phyloP scores from a whole-genome alignment of 2,329 filamentous ascomycete species.

The Iodosphaeria phyllophila region DNA sequence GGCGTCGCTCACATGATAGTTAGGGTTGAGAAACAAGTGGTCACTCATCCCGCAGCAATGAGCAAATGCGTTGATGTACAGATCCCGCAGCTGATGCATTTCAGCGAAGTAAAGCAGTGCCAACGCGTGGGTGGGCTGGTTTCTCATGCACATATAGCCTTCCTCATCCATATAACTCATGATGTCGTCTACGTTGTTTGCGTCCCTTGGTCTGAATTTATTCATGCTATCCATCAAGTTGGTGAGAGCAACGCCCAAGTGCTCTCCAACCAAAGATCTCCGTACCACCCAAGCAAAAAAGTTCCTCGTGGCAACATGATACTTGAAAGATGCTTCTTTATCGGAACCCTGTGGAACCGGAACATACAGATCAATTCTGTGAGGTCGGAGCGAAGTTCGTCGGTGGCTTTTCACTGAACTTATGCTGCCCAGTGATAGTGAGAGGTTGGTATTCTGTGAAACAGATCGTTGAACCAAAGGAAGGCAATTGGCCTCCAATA shows the following conservation, averaged over 20 bases:
- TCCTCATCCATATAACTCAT: slow-evolving; percentile 47
- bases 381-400: too few species aligned
- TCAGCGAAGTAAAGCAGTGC: slow-evolving; percentile 52
- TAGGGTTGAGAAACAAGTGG: slow-evolving; percentile 31
- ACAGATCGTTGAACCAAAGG: slow-evolving; percentile 38
- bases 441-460: slow-evolving; percentile 11
- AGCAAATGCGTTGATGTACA: slow-evolving; percentile 56
- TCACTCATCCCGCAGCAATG: slow-evolving; percentile 68
- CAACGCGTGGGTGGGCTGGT: slow-evolving; percentile 48
- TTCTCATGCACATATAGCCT: slow-evolving; percentile 49
- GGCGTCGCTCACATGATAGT: slow-evolving; percentile 35
- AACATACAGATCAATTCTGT: slow-evolving; percentile 56
- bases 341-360: slow-evolving; percentile 37
- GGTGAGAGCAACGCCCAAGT: slow-evolving; percentile 45
- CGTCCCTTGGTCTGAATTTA: slow-evolving; percentile 33
- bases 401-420: too few species aligned
- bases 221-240: slow-evolving; percentile 46
- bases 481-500: slow-evolving; percentile 38
- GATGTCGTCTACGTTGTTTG: slow-evolving; percentile 41
- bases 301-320: slow-evolving; percentile 54
- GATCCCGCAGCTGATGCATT: slow-evolving; percentile 36
- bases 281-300: slow-evolving; percentile 54
- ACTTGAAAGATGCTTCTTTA: slow-evolving; percentile 34
- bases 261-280: slow-evolving; percentile 46
- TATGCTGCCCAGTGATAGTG: slow-evolving; percentile 8